Evolutionary conservation across 176 grass and related monocot species (phyloP).

Genomic region (Avena atlantica): DNA sequence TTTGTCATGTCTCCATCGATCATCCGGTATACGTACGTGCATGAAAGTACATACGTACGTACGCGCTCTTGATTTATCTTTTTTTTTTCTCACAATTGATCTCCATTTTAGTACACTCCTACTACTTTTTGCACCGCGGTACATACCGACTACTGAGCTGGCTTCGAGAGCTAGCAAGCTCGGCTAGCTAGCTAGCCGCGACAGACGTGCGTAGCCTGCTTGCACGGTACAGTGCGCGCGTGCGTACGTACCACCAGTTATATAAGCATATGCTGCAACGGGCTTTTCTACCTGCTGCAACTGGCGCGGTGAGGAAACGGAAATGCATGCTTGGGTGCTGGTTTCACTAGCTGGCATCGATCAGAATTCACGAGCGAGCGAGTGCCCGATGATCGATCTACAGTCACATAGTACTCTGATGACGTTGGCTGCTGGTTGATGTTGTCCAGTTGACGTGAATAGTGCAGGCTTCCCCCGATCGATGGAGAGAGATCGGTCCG

Average conservation of each 20-base stretch:
- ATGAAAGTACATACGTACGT: too few relatives aligned
- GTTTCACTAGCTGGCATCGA: background rate
- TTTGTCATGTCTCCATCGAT: too few relatives aligned
- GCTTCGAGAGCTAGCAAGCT: background rate
- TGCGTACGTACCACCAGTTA: background rate
- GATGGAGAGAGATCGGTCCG: background rate
- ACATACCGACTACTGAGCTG: background rate
- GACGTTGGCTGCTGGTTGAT: background rate
- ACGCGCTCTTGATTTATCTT: too few relatives aligned
- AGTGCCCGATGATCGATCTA: too few relatives aligned
- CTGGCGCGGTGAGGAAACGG: background rate
- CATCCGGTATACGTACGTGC: too few relatives aligned
- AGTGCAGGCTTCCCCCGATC: slow-evolving; percentile 11
- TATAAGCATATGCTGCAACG: background rate
- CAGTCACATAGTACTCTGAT: background rate
- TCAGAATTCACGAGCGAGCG: background rate
- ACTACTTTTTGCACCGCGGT: too few relatives aligned
- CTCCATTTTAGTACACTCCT: too few relatives aligned
- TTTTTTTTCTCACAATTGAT: too few relatives aligned
- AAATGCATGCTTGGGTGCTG: slow-evolving; percentile 11
- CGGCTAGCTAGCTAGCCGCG: background rate
- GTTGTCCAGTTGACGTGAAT: slow-evolving; percentile 4
- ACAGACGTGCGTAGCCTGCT: background rate
- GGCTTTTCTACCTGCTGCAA: background rate
- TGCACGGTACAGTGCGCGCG: background rate